Conservation (phyloP, 2,329 filamentous ascomycete genomes). For the Chaetoscypha palmicola region DNA sequence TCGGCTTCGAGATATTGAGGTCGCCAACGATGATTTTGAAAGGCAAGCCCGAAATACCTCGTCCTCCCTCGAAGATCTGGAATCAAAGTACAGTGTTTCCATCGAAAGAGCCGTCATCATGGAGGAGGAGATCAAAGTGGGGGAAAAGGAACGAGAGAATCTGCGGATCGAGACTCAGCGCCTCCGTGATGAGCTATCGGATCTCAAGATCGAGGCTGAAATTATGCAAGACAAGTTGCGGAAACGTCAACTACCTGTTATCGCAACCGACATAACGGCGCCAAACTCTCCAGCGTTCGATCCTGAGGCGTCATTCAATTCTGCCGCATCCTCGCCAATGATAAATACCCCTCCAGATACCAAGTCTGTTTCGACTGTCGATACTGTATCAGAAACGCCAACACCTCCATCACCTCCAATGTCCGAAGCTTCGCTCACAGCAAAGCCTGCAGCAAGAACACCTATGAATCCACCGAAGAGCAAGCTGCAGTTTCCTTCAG, state of each 20-base stretch:
- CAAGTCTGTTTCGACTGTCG: conserved; percentile 54
- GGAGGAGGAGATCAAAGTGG: conserved; percentile 87
- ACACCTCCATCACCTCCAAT: conserved; percentile 92
- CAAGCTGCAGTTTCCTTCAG: conserved; percentile 48
- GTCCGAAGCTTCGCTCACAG: conserved; percentile 64
- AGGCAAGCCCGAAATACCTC: conserved; percentile 92
- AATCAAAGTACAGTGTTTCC: conserved; percentile 92
- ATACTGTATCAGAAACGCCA: conserved; percentile 56
- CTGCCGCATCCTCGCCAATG: conserved; percentile 86
- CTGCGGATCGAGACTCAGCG: conserved; percentile 88
- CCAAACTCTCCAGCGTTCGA: conserved; percentile 68
- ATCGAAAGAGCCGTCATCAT: conserved; percentile 90
- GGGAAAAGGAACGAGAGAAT: conserved; percentile 84
- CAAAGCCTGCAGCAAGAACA: conserved; percentile 22
- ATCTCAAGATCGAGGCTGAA: conserved; percentile 90
- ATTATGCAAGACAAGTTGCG: conserved; percentile 91
- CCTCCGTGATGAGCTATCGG: conserved; percentile 81
- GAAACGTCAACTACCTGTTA: conserved; percentile 56
- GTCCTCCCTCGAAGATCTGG: conserved; percentile 91
- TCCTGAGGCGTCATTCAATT: conserved; percentile 56
- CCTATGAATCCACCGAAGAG: conserved; percentile 31
- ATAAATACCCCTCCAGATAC: conserved; percentile 75
- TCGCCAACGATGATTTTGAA: conserved; percentile 97
- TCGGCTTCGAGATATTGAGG: conserved; percentile 87
- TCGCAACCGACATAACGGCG: conserved; percentile 56